Percentiles rank a stretch among this genome's conserved stretches.
Evolutionary conservation across 768 basidiomycete genomes (phyloP).

Genomic region (Gelatoporia subvermispora): DNA sequence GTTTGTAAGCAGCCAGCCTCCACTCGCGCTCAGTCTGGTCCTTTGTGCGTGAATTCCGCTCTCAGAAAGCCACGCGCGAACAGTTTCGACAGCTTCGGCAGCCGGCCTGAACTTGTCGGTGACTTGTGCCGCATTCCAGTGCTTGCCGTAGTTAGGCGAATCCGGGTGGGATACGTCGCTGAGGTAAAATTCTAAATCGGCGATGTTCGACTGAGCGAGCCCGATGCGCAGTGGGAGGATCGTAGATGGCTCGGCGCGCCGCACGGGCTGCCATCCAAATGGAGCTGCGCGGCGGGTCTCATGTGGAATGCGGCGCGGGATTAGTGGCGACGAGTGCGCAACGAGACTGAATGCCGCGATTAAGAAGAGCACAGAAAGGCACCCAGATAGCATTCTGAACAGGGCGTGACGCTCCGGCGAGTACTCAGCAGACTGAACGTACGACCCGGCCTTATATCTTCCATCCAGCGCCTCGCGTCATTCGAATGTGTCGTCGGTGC

Average conservation of each 20-base stretch:
- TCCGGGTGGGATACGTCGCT: constrained; percentile 46
- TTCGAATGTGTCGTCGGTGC: no score
- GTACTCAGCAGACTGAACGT: no score
- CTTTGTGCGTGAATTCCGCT: constrained; percentile 36
- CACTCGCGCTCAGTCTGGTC: constrained; percentile 33
- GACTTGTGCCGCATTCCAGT: constrained; percentile 41
- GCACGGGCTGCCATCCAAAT: constrained; percentile 34
- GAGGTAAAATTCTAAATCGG: constrained; percentile 41
- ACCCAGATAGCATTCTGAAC: no score
- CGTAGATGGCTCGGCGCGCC: constrained; percentile 29
- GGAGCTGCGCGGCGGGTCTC: constrained; percentile 24
- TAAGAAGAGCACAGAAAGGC: no score
- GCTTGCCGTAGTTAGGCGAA: constrained; percentile 45
- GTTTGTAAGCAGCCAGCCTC: constrained; percentile 39
- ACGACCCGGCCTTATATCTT: no score
- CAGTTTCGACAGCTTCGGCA: constrained; percentile 34
- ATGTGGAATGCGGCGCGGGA: constrained; percentile 35
- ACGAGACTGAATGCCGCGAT: no score
- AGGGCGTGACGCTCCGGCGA: no score
- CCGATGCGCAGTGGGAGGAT: constrained; percentile 47
- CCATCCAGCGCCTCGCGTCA: no score
- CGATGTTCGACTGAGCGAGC: constrained; percentile 41
- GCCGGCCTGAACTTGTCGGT: constrained; percentile 43
- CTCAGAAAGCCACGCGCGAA: constrained; percentile 39
- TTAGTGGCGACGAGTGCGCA: no score